Evolutionary conservation across 768 basidiomycete genomes (phyloP).

Genomic region (Amanita rubescens): DNA sequence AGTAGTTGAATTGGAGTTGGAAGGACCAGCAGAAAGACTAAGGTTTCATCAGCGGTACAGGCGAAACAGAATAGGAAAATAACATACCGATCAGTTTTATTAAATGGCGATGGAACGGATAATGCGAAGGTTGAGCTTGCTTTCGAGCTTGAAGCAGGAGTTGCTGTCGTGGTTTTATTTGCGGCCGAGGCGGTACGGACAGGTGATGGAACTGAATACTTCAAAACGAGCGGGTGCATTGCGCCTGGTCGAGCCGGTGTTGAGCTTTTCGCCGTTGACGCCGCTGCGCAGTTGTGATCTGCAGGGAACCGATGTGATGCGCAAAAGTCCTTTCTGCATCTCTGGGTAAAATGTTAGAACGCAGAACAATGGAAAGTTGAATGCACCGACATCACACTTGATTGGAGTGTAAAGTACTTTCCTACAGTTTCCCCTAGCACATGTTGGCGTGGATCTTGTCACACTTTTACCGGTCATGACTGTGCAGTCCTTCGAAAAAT

Average conservation of each 20-base stretch:
- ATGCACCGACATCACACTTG: conserved; percentile 55
- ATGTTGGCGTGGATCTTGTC: conserved; percentile 46
- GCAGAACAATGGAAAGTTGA: neutral
- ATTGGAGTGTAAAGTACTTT: conserved; percentile 74
- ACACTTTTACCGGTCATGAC: conserved; percentile 57
- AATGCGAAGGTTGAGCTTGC: conserved; percentile 11
- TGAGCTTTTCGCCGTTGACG: conserved; percentile 12
- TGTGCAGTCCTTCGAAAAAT: conserved; percentile 59
- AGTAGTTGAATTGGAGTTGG: conserved; percentile 15
- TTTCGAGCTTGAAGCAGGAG: conserved; percentile 14
- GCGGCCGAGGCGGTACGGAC: conserved; percentile 15
- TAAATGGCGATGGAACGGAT: conserved; percentile 28
- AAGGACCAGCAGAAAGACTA: conserved; percentile 32
- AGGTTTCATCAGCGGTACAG: conserved; percentile 62
- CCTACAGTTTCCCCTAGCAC: conserved; percentile 55
- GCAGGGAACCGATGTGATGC: conserved; percentile 71
- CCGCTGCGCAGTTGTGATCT: conserved; percentile 51
- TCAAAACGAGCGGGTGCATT: conserved; percentile 28
- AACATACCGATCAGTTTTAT: conserved; percentile 62
- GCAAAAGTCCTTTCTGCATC: conserved; percentile 68
- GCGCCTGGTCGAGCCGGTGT: conserved; percentile 33
- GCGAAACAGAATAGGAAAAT: conserved; percentile 16
- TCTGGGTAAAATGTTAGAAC: conserved; percentile 30
- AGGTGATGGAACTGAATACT: conserved; percentile 18
- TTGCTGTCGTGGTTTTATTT: conserved; percentile 11